Evolutionary conservation across 805 yeast species (phyloP).

Genomic region (Saccharomycopsis oosterbeekiorum): DNA sequence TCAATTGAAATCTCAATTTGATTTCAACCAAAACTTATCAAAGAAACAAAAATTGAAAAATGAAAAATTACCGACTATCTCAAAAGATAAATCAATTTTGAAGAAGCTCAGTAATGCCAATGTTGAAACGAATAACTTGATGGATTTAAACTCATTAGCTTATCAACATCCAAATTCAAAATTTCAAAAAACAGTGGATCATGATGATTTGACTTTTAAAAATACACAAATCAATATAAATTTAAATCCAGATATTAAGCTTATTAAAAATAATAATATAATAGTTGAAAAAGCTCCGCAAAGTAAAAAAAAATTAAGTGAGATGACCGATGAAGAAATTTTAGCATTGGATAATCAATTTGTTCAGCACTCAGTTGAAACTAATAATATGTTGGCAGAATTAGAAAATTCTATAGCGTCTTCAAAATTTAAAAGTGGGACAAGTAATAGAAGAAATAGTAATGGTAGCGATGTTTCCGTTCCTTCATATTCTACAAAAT

Average conservation of each 20-base stretch:
- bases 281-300: background rate
- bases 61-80: conserved; percentile 15
- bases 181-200: conserved; percentile 12
- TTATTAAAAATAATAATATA: background rate
- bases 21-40: conserved; percentile 6
- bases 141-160: background rate
- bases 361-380: background rate
- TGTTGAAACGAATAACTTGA: no score
- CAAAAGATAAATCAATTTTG: conserved; percentile 10
- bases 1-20: conserved; percentile 9
- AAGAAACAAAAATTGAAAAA: conserved; percentile 12
- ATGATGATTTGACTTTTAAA: conserved; percentile 16
- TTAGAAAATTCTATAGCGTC: conserved; percentile 13
- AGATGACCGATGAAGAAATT: conserved; percentile 20
- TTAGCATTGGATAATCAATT: conserved; percentile 14
- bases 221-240: conserved; percentile 17
- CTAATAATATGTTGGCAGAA: conserved; percentile 5
- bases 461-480: background rate
- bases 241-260: conserved; percentile 5
- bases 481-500: conserved; percentile 4
- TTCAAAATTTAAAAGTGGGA: conserved; percentile 13
- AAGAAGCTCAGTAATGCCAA: background rate
- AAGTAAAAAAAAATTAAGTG: conserved; percentile 11
- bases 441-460: background rate
- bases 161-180: background rate